Evolutionary conservation across 305 asterid genomes (phyloP), one percentile per base, ranked within the genome.

Genomic region (Fraxinus dipetala): DNA sequence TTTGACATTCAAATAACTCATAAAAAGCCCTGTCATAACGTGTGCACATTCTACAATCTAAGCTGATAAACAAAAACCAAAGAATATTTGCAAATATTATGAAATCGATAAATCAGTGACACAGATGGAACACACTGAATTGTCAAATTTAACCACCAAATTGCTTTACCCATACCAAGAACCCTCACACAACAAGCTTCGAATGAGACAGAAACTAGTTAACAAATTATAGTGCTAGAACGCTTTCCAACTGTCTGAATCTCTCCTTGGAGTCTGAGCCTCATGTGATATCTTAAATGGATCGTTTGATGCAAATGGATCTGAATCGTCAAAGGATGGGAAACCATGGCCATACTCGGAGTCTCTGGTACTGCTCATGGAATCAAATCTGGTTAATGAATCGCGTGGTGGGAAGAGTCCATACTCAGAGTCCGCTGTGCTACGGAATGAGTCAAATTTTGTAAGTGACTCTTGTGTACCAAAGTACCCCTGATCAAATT

Each of bases 371-470:
- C 97, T 93, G 18, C 84, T 85, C 84, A 92, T 88, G 72, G 98
- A 93, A 85, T 93, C 98, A 81, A 93, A 92, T 83, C 98, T 94
- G 35, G 92, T 9, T 13, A 94, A 76, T 5, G 93, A 78, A 9
- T 89, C 93, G 0, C 84, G 87, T 16, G 87, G 85, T 28, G 89
- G 92, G 75, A 81, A 18, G 7, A 72, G 81, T 40, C 98, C 99
- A 82, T 92, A 91, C 83, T 95, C 98, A 45, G 98, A 94, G 83
- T 95, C 97, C 0, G 96, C 95, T 16, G 94, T 95, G 93, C 99
- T 95, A 80, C 93, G 97, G 88, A 93, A 92, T 13, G 98, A 95
- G 86, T 93, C 98, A 10, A 95, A 93, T 87, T 96, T 89, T 20
- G 98, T 48, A 38, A 94, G 77, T 28, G 89, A 87, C 18, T 91